Conservation (phyloP, 352 stramenopile species). For the Phytophthora hibernalis region DNA sequence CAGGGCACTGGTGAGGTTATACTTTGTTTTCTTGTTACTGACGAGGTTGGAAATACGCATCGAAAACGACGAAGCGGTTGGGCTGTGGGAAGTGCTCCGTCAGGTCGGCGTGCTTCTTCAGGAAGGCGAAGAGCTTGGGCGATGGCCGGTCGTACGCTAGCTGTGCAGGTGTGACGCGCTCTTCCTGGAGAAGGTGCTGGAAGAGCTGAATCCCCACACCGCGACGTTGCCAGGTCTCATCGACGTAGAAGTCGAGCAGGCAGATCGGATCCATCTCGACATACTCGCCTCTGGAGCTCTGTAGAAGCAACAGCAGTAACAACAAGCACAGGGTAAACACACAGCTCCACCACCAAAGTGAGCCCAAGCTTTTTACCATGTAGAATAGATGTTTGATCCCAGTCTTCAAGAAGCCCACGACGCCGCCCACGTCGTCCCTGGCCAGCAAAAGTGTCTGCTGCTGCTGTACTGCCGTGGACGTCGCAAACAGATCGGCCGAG, state of each 20-base stretch:
- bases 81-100: slow-evolving; percentile 62
- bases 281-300: slow-evolving; percentile 70
- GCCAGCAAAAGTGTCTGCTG: slow-evolving; percentile 56
- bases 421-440: slow-evolving; percentile 17
- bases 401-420: slow-evolving; percentile 70
- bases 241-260: slow-evolving; percentile 84
- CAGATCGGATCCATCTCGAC: slow-evolving; percentile 79
- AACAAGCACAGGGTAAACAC: not conserved
- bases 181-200: slow-evolving; percentile 57
- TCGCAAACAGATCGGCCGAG: slow-evolving; percentile 48
- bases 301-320: slow-evolving; percentile 10
- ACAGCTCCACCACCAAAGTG: not conserved
- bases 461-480: slow-evolving; percentile 36
- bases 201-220: slow-evolving; percentile 75
- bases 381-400: slow-evolving; percentile 84
- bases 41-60: slow-evolving; percentile 61
- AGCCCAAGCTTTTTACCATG: slow-evolving; percentile 42
- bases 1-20: not conserved
- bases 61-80: slow-evolving; percentile 90
- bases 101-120: slow-evolving; percentile 73
- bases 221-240: slow-evolving; percentile 56
- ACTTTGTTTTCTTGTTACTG: slow-evolving; percentile 14
- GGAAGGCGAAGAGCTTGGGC: slow-evolving; percentile 80
- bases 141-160: slow-evolving; percentile 86
- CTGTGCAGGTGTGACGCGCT: slow-evolving; percentile 24